Conservation (phyloP, 805 yeast species). For the Komagataella pseudopastoris region DNA sequence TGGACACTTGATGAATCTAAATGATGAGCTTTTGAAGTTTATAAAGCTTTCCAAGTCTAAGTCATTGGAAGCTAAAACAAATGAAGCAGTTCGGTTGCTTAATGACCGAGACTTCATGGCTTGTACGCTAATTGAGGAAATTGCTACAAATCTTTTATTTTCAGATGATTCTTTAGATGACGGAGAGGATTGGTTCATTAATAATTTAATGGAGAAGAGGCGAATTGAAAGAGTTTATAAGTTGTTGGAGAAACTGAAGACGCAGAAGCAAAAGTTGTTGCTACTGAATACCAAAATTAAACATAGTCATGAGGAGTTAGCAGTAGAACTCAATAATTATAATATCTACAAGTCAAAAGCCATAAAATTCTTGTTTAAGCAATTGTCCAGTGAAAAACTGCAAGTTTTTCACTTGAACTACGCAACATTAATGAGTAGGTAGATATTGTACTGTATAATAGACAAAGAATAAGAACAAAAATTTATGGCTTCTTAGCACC, state of each 20-base stretch:
- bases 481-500: slow-evolving; percentile 18
- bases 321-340: slow-evolving; percentile 49
- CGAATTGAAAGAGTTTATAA: background rate
- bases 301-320: slow-evolving; percentile 43
- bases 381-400: slow-evolving; percentile 17
- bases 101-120: background rate
- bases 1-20: slow-evolving; percentile 23
- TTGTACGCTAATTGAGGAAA: background rate
- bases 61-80: background rate
- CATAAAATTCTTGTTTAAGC: slow-evolving; percentile 22
- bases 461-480: background rate
- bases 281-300: slow-evolving; percentile 33
- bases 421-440: slow-evolving; percentile 5
- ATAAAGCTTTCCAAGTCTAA: background rate
- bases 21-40: slow-evolving; percentile 12
- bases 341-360: slow-evolving; percentile 34
- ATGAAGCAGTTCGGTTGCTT: background rate
- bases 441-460: slow-evolving; percentile 2
- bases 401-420: slow-evolving; percentile 10
- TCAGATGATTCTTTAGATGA: background rate
- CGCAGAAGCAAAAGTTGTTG: slow-evolving; percentile 14
- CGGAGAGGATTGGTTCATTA: background rate
- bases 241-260: slow-evolving; percentile 1
- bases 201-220: background rate
- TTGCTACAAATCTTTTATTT: background rate